Evolutionary conservation across 495 filamentous ascomycete species (phyloP).

Genomic region (Penicillium ochrochloron): DNA sequence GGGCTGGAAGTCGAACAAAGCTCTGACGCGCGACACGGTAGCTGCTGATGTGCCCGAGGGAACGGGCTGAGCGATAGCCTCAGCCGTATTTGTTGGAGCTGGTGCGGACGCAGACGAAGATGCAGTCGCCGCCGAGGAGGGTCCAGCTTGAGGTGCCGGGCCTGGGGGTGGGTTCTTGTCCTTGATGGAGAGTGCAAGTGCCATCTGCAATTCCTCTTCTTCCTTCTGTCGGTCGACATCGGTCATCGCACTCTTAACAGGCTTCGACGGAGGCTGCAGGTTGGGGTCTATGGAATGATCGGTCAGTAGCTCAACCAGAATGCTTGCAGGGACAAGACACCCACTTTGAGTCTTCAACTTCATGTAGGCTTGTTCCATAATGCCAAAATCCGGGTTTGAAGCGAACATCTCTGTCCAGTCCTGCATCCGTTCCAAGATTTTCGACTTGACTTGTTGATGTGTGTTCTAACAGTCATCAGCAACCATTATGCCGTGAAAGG

Average conservation of each 20-base stretch:
- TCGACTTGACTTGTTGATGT: constrained; percentile 93
- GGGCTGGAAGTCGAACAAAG: constrained; percentile 91
- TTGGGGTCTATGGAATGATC: constrained; percentile 70
- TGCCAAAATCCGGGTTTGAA: constrained; percentile 87
- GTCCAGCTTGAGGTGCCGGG: constrained; percentile 31
- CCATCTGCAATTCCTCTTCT: constrained; percentile 97
- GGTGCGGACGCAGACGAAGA: constrained; percentile 38
- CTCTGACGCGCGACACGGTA: constrained; percentile 91
- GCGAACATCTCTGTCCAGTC: constrained; percentile 97
- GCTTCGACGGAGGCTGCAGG: constrained; percentile 88
- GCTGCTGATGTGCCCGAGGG: constrained; percentile 87
- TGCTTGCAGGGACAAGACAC: constrained; percentile 15
- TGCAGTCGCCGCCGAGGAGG: constrained; percentile 34
- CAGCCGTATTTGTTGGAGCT: constrained; percentile 48
- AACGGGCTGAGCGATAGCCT: constrained; percentile 52
- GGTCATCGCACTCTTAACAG: constrained; percentile 88
- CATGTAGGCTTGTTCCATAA: constrained; percentile 95
- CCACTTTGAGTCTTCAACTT: constrained; percentile 79
- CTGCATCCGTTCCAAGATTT: constrained; percentile 94
- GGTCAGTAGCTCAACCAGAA: neutral
- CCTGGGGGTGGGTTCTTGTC: constrained; percentile 57
- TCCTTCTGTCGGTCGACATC: constrained; percentile 91
- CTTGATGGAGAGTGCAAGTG: constrained; percentile 86
- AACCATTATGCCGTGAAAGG: neutral
- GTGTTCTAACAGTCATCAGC: constrained; percentile 66